Base-by-base conservation (phyloP, 1,284 basidiomycete genomes). In the Rhodotorula sp. region DNA sequence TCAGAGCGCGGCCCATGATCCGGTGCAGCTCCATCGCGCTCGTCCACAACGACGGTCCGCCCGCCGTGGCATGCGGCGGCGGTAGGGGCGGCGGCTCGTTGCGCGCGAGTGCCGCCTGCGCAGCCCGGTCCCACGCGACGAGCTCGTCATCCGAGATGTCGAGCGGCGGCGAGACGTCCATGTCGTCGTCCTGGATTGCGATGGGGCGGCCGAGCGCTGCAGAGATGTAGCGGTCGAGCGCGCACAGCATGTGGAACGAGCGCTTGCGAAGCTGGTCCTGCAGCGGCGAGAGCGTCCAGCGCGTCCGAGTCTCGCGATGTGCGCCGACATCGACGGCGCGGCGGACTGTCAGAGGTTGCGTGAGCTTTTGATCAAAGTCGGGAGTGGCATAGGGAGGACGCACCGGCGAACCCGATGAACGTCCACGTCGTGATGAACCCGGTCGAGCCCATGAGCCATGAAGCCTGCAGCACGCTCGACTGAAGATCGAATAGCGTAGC, bases 111-210 rank as follows among this genome's bases (percentile, higher is more conserved):
- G 60, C 46, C 9, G 25, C 32, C 8, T 36, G 53, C 21, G 53
- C 36, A 51, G 27, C 29, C 4, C 3, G 44, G 15, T 78, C 68
- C 72, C 71, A 75, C 2, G 50, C 65, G 46, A 68, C 57, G 10
- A 78, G 69, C 9, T 65, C 69, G 74, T 93, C 90, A 78, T 96
- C 94, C 74, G 94, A 90, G 12, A 94, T 88, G 78, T 91, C 90
- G 15, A 91, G 82, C 1, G 91, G 91, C n/a, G 29, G 27, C 3
- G 91, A 89, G 8, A 91, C 82, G 77, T 94, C 91, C 76, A 91
- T 89, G 78, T 94, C 92, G 80, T 92, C 91, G 71, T 93, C 91
- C 70, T 92, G 90, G 57, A 93, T 88, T 6, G 89, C 89, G 79
- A 90, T 89, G 0, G 92, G 90, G 36, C 92, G 84, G 19, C 92